Evolutionary conservation across 1,284 basidiomycete species (phyloP), one percentile per base, ranked within the genome.

Genomic region (Puccinia hordei): DNA sequence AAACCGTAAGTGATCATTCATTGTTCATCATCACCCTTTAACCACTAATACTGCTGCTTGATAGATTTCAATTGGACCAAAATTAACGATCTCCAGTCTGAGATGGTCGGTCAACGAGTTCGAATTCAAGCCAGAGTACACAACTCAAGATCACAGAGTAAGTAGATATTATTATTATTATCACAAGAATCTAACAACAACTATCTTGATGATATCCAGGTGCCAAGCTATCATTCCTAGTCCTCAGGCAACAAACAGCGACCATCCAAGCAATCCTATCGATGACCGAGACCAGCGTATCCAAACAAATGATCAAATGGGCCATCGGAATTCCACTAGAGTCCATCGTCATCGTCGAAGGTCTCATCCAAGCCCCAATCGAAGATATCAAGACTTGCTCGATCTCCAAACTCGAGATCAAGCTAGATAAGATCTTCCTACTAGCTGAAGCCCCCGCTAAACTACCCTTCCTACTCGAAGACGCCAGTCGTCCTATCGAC

Each of bases 281-380:
- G 57, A 90, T 92, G 66, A 88, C 92, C 51, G 90, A 91, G 30
- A 92, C 91, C 81, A 92, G 91, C 83, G 89, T 99, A 22, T 98
- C 94, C 82, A 97, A 95, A 86, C 95, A 97, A 86, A 99, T 99
- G 97, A 90, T 94, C 78, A 98, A 96, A 87, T 99, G 93, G 92
- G 90, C 92, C 22, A 90, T 91, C 27, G 85, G 90, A 55, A 88
- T 99, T 72, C 88, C 91, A 51, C 89, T 90, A 82, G 97, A 99
- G 87, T 93, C 92, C 81, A 95, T 99, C 83, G 92, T 99, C 12
- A 90, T 95, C 46, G 92, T 98, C 12, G 92, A 97, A 87, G 91
- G 90, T 61, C 86, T 89, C 80, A 92, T 96, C 59, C 91, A 91
- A 85, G 92, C 92, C 84, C 90, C 93, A n/a, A 89, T 91, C 8